Evolutionary conservation across 768 basidiomycete species (phyloP).

Genomic region (Boletus patriciae): DNA sequence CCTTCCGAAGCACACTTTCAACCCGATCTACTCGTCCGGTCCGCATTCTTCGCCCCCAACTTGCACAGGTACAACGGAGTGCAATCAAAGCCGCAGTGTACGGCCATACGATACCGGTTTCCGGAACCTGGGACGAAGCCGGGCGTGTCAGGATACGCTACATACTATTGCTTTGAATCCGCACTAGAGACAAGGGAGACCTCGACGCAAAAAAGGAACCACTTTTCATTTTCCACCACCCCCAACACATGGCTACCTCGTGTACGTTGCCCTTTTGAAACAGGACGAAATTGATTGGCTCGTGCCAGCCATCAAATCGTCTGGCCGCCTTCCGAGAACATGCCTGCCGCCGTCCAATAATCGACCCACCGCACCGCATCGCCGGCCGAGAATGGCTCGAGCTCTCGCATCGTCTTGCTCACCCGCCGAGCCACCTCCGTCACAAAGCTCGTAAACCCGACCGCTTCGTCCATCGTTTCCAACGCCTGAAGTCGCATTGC

Average conservation of each 20-base stretch:
- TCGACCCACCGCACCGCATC: conserved; percentile 38
- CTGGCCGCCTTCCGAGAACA: conserved; percentile 15
- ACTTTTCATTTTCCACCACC: not conserved
- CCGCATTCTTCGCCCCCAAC: conserved; percentile 2
- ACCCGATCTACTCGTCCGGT: not conserved
- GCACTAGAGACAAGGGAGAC: too few relatives aligned
- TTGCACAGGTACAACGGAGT: not conserved
- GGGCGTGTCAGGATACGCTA: not conserved
- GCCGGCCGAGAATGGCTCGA: conserved; percentile 24
- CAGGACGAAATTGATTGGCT: not conserved
- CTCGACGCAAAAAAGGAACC: too few relatives aligned
- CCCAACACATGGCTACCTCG: not conserved
- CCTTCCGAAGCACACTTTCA: not conserved
- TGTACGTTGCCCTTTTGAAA: not conserved
- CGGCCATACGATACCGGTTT: not conserved
- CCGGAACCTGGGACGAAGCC: not conserved
- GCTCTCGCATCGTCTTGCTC: conserved; percentile 36
- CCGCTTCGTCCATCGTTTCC: conserved; percentile 1
- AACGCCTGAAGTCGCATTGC: not conserved
- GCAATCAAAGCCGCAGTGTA: not conserved
- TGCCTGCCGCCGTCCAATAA: conserved; percentile 37
- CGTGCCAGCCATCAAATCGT: not conserved
- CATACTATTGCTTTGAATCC: not conserved
- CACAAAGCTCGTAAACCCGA: conserved; percentile 16
- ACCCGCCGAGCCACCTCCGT: conserved; percentile 30